These are phyloP conservation scores for Mycena galopus DNA, from an alignment of 768 basidiomycete species.

Conservation along the genomic window DNA sequence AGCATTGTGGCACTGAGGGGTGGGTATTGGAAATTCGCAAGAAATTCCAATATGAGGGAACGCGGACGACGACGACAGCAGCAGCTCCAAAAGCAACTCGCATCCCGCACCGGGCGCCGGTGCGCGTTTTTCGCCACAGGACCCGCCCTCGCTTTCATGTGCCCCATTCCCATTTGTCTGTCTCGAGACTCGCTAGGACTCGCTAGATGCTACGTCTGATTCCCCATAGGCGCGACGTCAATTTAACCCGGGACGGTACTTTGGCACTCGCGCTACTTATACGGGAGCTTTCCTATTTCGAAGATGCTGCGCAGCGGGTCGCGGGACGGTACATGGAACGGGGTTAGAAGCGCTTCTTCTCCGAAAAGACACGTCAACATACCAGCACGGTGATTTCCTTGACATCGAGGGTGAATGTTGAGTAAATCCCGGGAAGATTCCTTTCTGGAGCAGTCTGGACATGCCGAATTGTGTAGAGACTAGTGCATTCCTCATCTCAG, in stretches of 20 bases:
- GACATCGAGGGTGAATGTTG: too few species aligned
- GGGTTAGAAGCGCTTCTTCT: neutral
- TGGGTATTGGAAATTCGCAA: too few species aligned
- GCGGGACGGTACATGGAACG: too few species aligned
- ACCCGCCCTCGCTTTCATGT: constrained; percentile 20
- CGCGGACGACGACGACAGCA: neutral
- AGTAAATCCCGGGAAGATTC: too few species aligned
- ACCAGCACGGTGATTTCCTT: too few species aligned
- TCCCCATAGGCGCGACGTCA: neutral
- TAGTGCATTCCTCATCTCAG: too few species aligned
- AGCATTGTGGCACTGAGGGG: too few species aligned
- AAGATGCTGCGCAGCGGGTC: neutral
- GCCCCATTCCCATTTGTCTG: constrained; percentile 34
- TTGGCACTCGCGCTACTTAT: neutral
- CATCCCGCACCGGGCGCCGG: constrained; percentile 18
- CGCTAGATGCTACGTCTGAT: neutral
- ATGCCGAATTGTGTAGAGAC: too few species aligned
- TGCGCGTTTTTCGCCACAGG: constrained; percentile 51
- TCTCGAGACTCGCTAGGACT: neutral
- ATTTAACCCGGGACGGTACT: neutral
- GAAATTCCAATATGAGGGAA: neutral
- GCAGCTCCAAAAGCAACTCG: neutral
- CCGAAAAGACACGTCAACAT: neutral
- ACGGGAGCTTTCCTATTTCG: neutral
- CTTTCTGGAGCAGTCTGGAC: too few species aligned